These are phyloP conservation scores for Citrus maxima DNA, from an alignment of 345 rosid genomes.

Conservation along the genomic window DNA sequence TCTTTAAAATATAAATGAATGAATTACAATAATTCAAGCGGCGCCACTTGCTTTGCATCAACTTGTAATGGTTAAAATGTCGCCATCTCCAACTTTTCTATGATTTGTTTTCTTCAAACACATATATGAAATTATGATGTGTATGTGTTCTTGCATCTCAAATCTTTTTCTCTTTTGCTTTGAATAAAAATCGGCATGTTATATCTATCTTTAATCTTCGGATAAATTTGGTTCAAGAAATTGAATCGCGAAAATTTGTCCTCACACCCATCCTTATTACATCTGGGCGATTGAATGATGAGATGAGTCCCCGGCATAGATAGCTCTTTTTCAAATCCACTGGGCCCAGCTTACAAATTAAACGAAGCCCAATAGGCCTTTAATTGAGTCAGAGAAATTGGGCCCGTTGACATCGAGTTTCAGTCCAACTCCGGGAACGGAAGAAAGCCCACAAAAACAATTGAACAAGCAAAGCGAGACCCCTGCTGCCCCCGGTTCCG, in stretches of 20 bases:
- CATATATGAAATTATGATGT: background rate
- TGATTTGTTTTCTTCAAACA: background rate
- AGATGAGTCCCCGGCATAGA: slow-evolving; percentile 4
- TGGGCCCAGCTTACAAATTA: background rate
- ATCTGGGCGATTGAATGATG: slow-evolving; percentile 6
- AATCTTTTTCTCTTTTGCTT: too few species aligned
- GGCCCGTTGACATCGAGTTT: background rate
- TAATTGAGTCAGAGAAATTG: too few species aligned
- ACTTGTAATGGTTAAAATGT: slow-evolving; percentile 16
- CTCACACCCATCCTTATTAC: background rate
- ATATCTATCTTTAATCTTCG: background rate
- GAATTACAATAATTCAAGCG: slow-evolving; percentile 28
- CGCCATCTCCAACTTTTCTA: slow-evolving; percentile 8
- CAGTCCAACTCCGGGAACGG: background rate
- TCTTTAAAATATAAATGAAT: background rate
- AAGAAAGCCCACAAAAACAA: background rate
- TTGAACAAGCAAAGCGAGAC: background rate
- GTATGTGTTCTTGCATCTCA: background rate
- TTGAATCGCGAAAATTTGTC: slow-evolving; percentile 8
- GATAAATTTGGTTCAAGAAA: background rate
- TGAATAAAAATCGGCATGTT: background rate
- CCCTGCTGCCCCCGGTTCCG: slow-evolving; percentile 11
- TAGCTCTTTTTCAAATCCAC: background rate
- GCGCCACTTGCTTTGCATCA: slow-evolving; percentile 27
- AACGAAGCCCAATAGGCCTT: background rate